These are phyloP conservation scores for Stachybotrys elegans DNA, from an alignment of 2,329 filamentous ascomycete genomes.

Conservation along the genomic window DNA sequence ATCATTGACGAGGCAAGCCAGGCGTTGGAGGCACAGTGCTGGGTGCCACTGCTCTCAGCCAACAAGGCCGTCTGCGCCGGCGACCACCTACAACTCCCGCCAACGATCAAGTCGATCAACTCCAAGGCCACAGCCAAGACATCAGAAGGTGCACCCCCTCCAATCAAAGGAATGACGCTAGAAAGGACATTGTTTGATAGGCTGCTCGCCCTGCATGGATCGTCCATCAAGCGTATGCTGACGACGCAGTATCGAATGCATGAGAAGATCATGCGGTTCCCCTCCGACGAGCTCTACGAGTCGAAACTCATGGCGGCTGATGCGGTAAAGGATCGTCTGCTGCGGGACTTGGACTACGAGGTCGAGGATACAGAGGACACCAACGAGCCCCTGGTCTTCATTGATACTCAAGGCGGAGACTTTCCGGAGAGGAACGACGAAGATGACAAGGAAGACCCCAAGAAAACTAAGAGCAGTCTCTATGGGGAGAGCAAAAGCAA, in stretches of 20 bases:
- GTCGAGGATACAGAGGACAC: conserved; percentile 83
- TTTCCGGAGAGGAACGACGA: conserved; percentile 81
- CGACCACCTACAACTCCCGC: conserved; percentile 89
- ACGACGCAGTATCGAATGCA: conserved; percentile 99
- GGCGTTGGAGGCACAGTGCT: conserved; percentile 93
- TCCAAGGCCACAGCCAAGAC: conserved; percentile 37
- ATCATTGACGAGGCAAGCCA: conserved; percentile 96
- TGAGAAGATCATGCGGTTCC: conserved; percentile 90
- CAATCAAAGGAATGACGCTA: conserved; percentile 53
- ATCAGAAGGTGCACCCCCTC: conserved; percentile 24
- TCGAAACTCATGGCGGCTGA: conserved; percentile 76
- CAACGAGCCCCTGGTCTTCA: conserved; percentile 81
- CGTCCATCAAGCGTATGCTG: conserved; percentile 85
- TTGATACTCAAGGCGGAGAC: conserved; percentile 92
- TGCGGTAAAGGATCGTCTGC: conserved; percentile 66
- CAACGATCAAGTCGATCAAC: conserved; percentile 82
- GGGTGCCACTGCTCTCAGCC: conserved; percentile 80
- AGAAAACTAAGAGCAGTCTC: conserved; percentile 40
- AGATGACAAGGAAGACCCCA: conserved; percentile 46
- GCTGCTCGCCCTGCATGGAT: conserved; percentile 74
- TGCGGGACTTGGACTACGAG: conserved; percentile 73
- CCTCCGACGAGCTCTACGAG: conserved; percentile 84
- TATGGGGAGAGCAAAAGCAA: conserved; percentile 75
- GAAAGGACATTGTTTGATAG: conserved; percentile 94
- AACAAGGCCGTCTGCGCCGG: conserved; percentile 86